Evolutionary conservation across 148 eudicot genomes (phyloP), one percentile per base, ranked within the genome.

Genomic region (Rhododendron molle): DNA sequence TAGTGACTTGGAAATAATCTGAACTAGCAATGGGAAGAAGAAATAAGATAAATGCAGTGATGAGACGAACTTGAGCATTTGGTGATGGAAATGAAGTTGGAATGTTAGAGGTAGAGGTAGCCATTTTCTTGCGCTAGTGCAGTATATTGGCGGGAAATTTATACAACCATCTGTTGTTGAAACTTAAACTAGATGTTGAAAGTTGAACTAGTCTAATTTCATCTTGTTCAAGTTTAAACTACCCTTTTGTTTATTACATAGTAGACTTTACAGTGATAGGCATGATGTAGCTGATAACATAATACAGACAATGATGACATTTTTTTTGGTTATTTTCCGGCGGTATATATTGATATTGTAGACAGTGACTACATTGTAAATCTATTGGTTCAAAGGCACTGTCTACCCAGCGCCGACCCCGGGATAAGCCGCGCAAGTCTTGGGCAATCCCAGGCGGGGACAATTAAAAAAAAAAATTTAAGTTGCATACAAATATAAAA

Each of bases 1-100:
- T 86, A 21, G 74, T 0, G n/a, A 91, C 28, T 7, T 82, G 50
- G 84, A 89, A 89, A 34, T 86, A 12, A 47, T 85, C 60, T 30
- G 89, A 87, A 73, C 50, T 69, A 13, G 71, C 83, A 11, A 46
- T 21, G 9, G 84, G 81, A 38, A 84, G 50, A 67, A 80, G 73
- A 26, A 78, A 44, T 30, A 76, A 65, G 67, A 85, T 21, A 36
- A 11, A 72, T 8, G 40, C 50, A 43, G 47, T 8, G 30, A 78
- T 47, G 88, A 83, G 40, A 43, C 52, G 36, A 56, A 81, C 32
- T 32, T 56, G 83, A 34, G 71, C 16, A 54, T 18, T 9, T 56
- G 7, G 28, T 32, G 28, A 56, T 30, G 83, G 34, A 32, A 32
- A 56, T 18, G 40, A 15, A 50, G 65, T 50, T 50, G 81, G 30